A percentile compares a stretch with the other conserved stretches of the same genome.
Conservation (phyloP, 208 protist genomes). For the Crithidia thermophila region DNA sequence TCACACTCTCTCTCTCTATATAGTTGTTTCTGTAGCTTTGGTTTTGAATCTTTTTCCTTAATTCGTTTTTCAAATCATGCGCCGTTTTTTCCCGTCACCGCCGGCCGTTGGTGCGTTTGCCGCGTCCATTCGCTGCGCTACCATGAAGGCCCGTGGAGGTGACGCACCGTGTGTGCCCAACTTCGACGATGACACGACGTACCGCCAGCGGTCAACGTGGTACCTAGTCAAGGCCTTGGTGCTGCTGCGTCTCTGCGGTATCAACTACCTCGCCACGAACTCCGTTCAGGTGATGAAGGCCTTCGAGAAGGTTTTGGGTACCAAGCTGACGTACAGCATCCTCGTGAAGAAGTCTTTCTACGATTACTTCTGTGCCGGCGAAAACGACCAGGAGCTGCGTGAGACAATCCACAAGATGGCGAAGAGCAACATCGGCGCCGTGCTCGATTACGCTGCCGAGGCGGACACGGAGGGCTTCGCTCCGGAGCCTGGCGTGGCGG, state of each 20-base stretch:
- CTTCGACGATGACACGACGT: constrained; percentile 72
- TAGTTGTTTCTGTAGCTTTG: background rate
- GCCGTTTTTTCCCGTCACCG: constrained; percentile 31
- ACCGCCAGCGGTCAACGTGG: constrained; percentile 65
- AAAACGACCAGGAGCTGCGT: constrained; percentile 86
- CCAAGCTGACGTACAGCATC: constrained; percentile 72
- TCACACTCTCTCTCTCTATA: constrained; percentile 8
- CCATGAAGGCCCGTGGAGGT: background rate
- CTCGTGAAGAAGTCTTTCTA: constrained; percentile 93
- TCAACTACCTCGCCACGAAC: constrained; percentile 73
- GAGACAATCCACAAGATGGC: constrained; percentile 74
- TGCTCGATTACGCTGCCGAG: constrained; percentile 97
- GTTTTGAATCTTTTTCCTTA: background rate
- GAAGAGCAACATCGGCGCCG: constrained; percentile 79
- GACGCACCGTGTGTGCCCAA: constrained; percentile 28
- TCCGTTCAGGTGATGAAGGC: constrained; percentile 74
- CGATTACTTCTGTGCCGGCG: constrained; percentile 95
- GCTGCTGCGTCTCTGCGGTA: constrained; percentile 73
- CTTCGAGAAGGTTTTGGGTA: constrained; percentile 73
- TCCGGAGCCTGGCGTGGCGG: constrained; percentile 54
- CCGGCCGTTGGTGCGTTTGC: constrained; percentile 21
- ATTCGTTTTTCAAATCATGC: constrained; percentile 30
- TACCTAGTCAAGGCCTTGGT: constrained; percentile 78
- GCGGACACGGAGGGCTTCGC: constrained; percentile 78
- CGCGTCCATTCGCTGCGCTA: constrained; percentile 20